Evolutionary conservation across 345 rosid genomes (phyloP).

Genomic region (Populus pruinosa): DNA sequence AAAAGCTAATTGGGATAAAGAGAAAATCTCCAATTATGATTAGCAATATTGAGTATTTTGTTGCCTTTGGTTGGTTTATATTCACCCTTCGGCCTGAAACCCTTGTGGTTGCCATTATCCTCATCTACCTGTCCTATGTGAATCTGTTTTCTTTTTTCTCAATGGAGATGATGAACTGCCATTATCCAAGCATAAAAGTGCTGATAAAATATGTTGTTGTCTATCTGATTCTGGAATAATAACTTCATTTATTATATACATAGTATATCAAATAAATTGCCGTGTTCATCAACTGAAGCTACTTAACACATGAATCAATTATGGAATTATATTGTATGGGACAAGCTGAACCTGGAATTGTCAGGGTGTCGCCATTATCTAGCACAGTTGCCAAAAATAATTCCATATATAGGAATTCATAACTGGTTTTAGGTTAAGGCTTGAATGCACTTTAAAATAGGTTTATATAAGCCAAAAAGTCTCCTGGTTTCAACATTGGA

Average conservation of each 20-base stretch:
- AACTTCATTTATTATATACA: neutral
- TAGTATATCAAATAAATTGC: neutral
- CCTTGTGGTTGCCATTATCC: too few species aligned
- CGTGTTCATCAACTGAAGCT: neutral
- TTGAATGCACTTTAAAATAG: neutral
- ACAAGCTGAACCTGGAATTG: neutral
- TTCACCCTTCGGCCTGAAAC: too few species aligned
- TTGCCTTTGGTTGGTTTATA: too few species aligned
- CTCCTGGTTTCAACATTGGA: neutral
- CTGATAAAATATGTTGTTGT: too few species aligned
- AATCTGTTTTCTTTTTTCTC: too few species aligned
- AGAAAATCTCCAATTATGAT: too few species aligned
- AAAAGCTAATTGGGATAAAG: too few species aligned
- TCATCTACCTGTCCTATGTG: too few species aligned
- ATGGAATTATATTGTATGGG: neutral
- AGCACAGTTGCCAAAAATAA: neutral
- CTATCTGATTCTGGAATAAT: neutral
- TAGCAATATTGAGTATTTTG: too few species aligned
- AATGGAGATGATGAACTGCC: too few species aligned
- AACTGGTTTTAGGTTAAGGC: constrained; percentile 4
- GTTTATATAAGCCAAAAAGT: neutral
- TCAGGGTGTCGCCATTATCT: neutral
- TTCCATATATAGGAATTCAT: neutral
- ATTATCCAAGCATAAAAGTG: too few species aligned
- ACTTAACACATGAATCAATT: neutral